Percentiles rank a stretch among this genome's conserved stretches.
phyloP scores from a whole-genome alignment of 306 rosid genomes.

The Begonia masoniana region DNA sequence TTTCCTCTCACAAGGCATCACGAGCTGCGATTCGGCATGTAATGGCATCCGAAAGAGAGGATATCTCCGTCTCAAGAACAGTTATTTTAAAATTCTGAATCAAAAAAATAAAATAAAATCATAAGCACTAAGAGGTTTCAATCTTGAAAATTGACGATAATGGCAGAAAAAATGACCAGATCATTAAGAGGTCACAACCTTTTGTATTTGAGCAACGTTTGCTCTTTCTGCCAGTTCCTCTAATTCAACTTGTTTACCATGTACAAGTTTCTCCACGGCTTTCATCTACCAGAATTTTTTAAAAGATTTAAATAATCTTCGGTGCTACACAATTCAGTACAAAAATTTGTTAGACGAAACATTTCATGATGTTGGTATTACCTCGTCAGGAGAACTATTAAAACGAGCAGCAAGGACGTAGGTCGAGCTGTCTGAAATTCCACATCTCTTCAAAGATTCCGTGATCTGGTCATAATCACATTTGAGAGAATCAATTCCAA shows the following conservation, averaged over 20 bases:
- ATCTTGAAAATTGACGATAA: background rate
- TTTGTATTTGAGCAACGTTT: slow-evolving; percentile 58
- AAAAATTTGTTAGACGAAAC: background rate
- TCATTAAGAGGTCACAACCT: slow-evolving; percentile 26
- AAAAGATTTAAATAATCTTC: background rate
- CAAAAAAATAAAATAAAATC: background rate
- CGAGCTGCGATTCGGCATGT: slow-evolving; percentile 69
- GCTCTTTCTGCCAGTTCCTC: slow-evolving; percentile 69
- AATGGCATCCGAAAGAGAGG: slow-evolving; percentile 71
- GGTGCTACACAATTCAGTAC: background rate
- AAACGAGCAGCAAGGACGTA: slow-evolving; percentile 73
- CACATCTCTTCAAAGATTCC: slow-evolving; percentile 82
- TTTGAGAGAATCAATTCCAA: too few species aligned
- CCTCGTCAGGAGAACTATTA: slow-evolving; percentile 62
- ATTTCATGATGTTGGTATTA: slow-evolving; percentile 14
- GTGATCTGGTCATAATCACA: slow-evolving; percentile 42
- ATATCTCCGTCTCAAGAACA: slow-evolving; percentile 49
- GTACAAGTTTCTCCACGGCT: slow-evolving; percentile 49
- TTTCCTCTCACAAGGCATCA: slow-evolving; percentile 52
- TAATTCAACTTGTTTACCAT: slow-evolving; percentile 52
- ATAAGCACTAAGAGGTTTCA: background rate
- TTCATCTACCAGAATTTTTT: slow-evolving; percentile 28
- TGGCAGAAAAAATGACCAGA: background rate
- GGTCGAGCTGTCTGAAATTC: slow-evolving; percentile 58
- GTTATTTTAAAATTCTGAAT: slow-evolving; percentile 79